These are phyloP conservation scores for Suillus weaverae DNA, from an alignment of 768 basidiomycete species.

Conservation along the genomic window DNA sequence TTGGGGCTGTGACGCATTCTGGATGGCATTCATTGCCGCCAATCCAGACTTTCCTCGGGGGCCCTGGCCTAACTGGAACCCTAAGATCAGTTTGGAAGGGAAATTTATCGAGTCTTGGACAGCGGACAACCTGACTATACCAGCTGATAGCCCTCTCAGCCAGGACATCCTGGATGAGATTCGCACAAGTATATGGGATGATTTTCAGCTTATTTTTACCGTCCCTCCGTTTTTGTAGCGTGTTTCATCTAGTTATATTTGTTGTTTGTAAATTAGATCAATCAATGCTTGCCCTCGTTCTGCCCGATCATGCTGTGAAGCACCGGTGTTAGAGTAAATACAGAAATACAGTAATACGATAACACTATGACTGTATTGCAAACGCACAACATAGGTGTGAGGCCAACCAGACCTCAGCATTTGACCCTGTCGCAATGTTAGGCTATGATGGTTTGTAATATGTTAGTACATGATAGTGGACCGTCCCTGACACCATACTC, in stretches of 20 bases:
- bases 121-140: not conserved
- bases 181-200: not conserved
- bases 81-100: not conserved
- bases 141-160: not conserved
- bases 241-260: not conserved
- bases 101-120: constrained; percentile 1
- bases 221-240: not conserved
- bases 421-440: not conserved
- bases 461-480: not conserved
- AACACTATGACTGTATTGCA: not conserved
- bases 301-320: not conserved
- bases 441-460: too few species aligned
- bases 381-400: not conserved
- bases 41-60: constrained; percentile 1
- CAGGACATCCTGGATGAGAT: not conserved
- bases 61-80: not conserved
- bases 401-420: not conserved
- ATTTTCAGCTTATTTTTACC: not conserved
- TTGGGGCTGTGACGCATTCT: constrained; percentile 6
- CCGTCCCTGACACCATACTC: not conserved
- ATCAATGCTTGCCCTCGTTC: not conserved
- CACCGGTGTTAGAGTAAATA: not conserved
- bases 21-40: constrained; percentile 3
- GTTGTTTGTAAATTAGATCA: not conserved
- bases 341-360: too few species aligned